These are phyloP conservation scores for Diversispora epigaea DNA, from an alignment of 192 early-diverging fungal species.

Conservation along the genomic window DNA sequence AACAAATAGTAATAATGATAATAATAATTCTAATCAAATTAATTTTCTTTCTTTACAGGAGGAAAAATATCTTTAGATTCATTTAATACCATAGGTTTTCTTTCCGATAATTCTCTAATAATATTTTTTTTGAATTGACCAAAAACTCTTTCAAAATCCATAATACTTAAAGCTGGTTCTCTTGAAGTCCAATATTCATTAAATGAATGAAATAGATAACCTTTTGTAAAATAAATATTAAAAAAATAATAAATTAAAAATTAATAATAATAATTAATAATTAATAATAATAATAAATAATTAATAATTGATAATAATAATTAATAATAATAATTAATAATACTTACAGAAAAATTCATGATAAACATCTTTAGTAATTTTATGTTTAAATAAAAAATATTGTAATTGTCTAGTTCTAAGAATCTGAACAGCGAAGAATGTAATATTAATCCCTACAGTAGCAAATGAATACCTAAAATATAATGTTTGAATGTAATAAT, in stretches of 20 bases:
- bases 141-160: slow-evolving; percentile 74
- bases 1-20: too few relatives aligned
- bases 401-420: slow-evolving; percentile 66
- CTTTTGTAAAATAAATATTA: slow-evolving; percentile 37
- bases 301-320: background rate
- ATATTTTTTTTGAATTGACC: slow-evolving; percentile 54
- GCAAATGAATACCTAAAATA: slow-evolving; percentile 70
- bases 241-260: background rate
- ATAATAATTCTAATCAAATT: too few relatives aligned
- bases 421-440: slow-evolving; percentile 59
- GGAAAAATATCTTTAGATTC: background rate
- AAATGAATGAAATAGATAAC: slow-evolving; percentile 67
- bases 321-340: background rate
- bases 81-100: slow-evolving; percentile 41
- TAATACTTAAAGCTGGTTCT: slow-evolving; percentile 57
- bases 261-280: background rate
- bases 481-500: background rate
- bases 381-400: slow-evolving; percentile 60
- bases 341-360: slow-evolving; percentile 76
- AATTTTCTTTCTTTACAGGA: background rate
- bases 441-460: slow-evolving; percentile 79
- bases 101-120: slow-evolving; percentile 48
- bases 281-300: background rate
- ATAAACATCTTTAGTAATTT: slow-evolving; percentile 53
- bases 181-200: slow-evolving; percentile 60